Evolutionary conservation across 306 rosid genomes (phyloP).

Genomic region (Alnus glutinosa): DNA sequence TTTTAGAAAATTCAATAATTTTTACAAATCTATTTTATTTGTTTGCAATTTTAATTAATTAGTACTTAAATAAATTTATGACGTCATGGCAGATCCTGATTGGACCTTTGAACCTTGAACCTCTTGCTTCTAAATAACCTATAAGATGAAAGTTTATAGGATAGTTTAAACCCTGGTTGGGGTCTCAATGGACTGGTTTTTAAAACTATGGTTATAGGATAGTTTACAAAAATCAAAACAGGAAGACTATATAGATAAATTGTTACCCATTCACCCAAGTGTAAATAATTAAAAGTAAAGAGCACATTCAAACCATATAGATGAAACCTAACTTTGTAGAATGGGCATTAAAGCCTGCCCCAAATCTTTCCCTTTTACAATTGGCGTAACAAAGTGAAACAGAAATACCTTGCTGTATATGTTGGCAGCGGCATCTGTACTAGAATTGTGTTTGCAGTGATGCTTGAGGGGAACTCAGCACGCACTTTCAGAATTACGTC

Average conservation of each 20-base stretch:
- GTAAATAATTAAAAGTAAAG: neutral
- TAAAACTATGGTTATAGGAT: neutral
- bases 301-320: neutral
- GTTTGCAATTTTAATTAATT: no score
- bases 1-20: no score
- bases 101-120: no score
- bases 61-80: no score
- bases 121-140: no score
- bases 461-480: slow-evolving; percentile 72
- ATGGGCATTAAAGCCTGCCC: neutral
- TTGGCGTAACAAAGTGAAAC: slow-evolving; percentile 25
- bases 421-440: slow-evolving; percentile 85
- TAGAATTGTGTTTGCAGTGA: slow-evolving; percentile 66
- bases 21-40: no score
- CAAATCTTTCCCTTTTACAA: slow-evolving; percentile 8
- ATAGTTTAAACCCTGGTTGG: no score
- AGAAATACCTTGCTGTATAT: slow-evolving; percentile 67
- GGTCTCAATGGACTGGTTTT: no score
- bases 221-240: neutral
- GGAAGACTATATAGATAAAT: neutral
- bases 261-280: neutral
- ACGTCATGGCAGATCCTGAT: no score
- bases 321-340: neutral
- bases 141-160: no score
- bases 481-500: slow-evolving; percentile 78